Evolutionary conservation across 768 basidiomycete genomes (phyloP), one percentile per base, ranked within the genome.

Genomic region (Russula compacta): DNA sequence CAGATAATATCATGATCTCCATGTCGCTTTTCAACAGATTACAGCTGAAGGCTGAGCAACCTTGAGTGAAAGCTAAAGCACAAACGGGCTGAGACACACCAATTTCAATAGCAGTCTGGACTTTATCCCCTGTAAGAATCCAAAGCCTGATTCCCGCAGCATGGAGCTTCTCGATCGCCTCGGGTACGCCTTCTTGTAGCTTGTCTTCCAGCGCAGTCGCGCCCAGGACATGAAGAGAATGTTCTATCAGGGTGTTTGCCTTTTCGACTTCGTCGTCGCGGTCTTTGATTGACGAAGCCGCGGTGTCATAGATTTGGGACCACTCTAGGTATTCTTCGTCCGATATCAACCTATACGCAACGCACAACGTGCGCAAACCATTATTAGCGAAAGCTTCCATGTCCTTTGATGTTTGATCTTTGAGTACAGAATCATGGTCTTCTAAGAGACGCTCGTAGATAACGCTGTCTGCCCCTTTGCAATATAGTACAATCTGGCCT

Each of bases 81-180:
- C 19, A 44, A 29, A 62, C 12, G 19, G 14, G 17, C 14, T 21
- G 47, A 61, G 24, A 66, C 69, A 15, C 57, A 79, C 81, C 95
- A 64, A 99, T 98, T 71, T 98, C 95, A 69, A 99, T 98, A 14
- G 95, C 95, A 0, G 95, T 99, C 72, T 98, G 95, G 1, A 98
- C 79, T 73, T 99, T 99, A 75, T 99, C 95, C 32, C 95, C 94
- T 39, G 95, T 98, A 52, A 98, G 75, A 72, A 98, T 95, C 95
- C 95, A 99, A 2, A 99, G 73, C 74, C 98, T 99, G 77, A 99
- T 97, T 12, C 95, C 95, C 2, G 95, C 95, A 33, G 81, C 78
- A 68, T 97, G 93, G 17, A 99, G 78, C 58, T 81, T 86, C 66
- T 92, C 93, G 65, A 99, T 98, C 2, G 95, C 89, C 60, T 97